Evolutionary conservation across 768 basidiomycete species (phyloP), one percentile per base, ranked within the genome.

Genomic region (Scleroderma citrinum): DNA sequence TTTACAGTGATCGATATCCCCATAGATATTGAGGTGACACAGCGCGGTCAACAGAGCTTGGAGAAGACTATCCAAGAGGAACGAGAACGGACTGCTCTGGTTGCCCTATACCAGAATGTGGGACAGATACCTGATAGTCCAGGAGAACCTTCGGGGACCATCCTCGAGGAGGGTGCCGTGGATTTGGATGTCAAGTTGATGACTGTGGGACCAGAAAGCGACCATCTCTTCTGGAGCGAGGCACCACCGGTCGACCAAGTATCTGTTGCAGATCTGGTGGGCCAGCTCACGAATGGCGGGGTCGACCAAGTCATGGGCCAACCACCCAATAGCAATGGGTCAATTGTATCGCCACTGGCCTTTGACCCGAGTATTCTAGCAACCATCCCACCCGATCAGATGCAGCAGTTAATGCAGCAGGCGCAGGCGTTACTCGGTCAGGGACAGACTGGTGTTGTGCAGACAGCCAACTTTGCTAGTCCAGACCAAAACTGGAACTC

Each of bases 41-140:
- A 69, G 58, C 80, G 86, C 51, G 90, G 90, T 34, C 72, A 76
- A 48, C 68, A 76, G 51, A 92, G 88, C 61, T 63, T 76, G 56
- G 90, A 92, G 66, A 85, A 80, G 64, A 57, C 55, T 32, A 71
- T 71, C 19, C 90, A 92, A 66, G 90, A 85, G 64, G 75, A 82
- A 64, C 80, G 90, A 46, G 90, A 92, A 62, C 78, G 83, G 64
- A 83, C 80, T 14, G 84, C 85, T 24, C 74, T 92, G 19, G 78
- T 78, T 21, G 87, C 88, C 37, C 63, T 87, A 30, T 92, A 92
- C 64, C 82, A 85, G 73, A 76, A 75, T 12, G 64, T 72, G 39
- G 72, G 75, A 40, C 85, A 85, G 54, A 85, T 91, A 57, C 90
- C 90, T 38, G 87, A 90, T 43, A 78, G 82, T 50, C 85, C 90